These are phyloP conservation scores for Flaveria ramosissima DNA, from an alignment of 129 eudicot genomes.

Conservation along the genomic window DNA sequence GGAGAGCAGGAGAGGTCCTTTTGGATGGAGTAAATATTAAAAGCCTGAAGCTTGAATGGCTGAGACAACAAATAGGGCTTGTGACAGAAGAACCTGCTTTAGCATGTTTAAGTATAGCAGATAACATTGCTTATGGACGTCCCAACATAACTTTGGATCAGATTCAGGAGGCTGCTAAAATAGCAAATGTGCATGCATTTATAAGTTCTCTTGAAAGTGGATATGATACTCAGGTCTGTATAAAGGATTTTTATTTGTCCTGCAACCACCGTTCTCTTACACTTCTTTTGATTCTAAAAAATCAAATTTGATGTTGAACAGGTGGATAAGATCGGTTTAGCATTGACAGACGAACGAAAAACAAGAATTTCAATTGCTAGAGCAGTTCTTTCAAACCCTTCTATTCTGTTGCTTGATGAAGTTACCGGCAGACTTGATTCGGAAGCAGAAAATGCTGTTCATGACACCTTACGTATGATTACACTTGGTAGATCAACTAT, in stretches of 20 bases:
- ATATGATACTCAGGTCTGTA: slow-evolving; percentile 54
- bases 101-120: slow-evolving; percentile 50
- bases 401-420: slow-evolving; percentile 56
- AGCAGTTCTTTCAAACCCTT: slow-evolving; percentile 59
- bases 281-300: neutral
- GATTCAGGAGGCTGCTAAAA: slow-evolving; percentile 63
- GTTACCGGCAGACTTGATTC: slow-evolving; percentile 52
- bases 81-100: slow-evolving; percentile 63
- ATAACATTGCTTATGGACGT: slow-evolving; percentile 64
- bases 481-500: slow-evolving; percentile 55
- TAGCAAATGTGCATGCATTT: slow-evolving; percentile 52
- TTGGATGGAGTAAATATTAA: slow-evolving; percentile 59
- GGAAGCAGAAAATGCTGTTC: slow-evolving; percentile 52
- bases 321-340: slow-evolving; percentile 54
- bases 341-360: slow-evolving; percentile 56
- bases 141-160: slow-evolving; percentile 42
- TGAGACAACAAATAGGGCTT: slow-evolving; percentile 63
- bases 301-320: slow-evolving; percentile 18
- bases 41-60: slow-evolving; percentile 54
- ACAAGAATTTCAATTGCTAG: slow-evolving; percentile 57
- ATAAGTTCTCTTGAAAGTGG: slow-evolving; percentile 58
- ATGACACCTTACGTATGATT: slow-evolving; percentile 43
- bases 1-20: slow-evolving; percentile 55
- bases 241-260: neutral
- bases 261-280: neutral